Base-by-base conservation (phyloP, 179 eudicot species). In the Spinacia oleracea region DNA sequence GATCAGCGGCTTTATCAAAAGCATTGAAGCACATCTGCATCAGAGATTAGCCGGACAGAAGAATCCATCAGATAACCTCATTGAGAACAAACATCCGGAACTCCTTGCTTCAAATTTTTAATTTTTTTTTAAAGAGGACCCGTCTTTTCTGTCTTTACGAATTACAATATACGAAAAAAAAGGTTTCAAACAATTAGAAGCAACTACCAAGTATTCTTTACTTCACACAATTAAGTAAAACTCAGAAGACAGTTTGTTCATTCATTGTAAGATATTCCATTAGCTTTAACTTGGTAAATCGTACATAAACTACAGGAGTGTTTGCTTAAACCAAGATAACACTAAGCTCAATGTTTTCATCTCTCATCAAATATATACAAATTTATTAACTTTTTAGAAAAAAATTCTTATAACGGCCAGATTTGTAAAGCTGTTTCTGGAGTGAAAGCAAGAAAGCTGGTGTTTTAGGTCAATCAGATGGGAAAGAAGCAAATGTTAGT, bases 11-110 rank as follows among this genome's bases (percentile, higher is more conserved):
- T 84, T 83, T 80, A 83, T 96, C 91, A 82, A 96, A 96, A 79
- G 99, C 99, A 80, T 91, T 84, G 53, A 96, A 88, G 89, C 94
- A 93, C 93, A 93, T 91, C 99, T 96, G 91, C 78, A 78, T 35
- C 56, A 78, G 23, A 77, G 25, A 66, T 34, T 27, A 50, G 29
- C 60, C 35, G 59, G 27, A 62, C 27, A 71, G 65, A 16, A 74
- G 63, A 62, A 34, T 23, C 31, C 63, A 65, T 35, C 25, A 72
- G n/a, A 64, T 48, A 20, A 68, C 9, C 21, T 56, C 34, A 20
- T 11, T 0, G 53, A 74, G 29, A 25, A 62, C 18, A 3, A 73
- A 20, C 70, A 56, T 56, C 63, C 31, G 8, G 48, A 21, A 15
- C 63, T 32, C 18, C 60, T 65, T 11, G 34, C 29, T 38, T 35